A percentile compares a stretch with the other conserved stretches of the same genome.
Conservation (phyloP, 768 basidiomycete genomes). For the Naganishia vaughanmartiniae region DNA sequence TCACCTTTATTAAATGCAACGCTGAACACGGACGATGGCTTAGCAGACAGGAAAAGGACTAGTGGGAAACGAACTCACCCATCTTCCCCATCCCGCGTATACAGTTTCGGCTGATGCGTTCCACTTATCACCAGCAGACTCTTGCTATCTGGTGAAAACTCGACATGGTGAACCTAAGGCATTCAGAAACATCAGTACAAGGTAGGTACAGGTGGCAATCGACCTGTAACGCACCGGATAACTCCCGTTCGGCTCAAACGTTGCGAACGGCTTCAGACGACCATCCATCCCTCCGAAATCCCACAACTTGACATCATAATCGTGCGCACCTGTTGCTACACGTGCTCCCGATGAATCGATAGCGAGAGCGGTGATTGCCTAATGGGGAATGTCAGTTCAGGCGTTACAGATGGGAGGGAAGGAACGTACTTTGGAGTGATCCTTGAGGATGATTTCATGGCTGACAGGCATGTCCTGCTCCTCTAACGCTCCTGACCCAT, state of each 20-base stretch:
- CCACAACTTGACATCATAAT: conserved; percentile 98
- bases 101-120: conserved; percentile 80
- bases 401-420: neutral
- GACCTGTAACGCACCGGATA: conserved; percentile 66
- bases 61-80: conserved; percentile 29
- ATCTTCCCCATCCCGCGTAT: conserved; percentile 88
- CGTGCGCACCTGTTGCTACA: conserved; percentile 84
- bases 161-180: conserved; percentile 78
- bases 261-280: conserved; percentile 86
- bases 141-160: conserved; percentile 82
- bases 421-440: conserved; percentile 70
- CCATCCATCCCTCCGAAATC: conserved; percentile 98
- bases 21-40: conserved; percentile 25
- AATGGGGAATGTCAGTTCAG: neutral
- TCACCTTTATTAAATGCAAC: conserved; percentile 77
- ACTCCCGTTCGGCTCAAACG: conserved; percentile 88
- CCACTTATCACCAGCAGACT: conserved; percentile 84
- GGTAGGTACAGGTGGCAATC: conserved; percentile 23
- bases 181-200: too few species aligned
- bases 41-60: neutral
- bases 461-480: conserved; percentile 73
- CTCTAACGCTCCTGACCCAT: conserved; percentile 11
- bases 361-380: conserved; percentile 73
- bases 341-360: conserved; percentile 93
- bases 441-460: conserved; percentile 87